Percentiles rank a stretch among this genome's conserved stretches.
Evolutionary conservation across 768 basidiomycete genomes (phyloP).

Genomic region (Lactarius sanguifluus): DNA sequence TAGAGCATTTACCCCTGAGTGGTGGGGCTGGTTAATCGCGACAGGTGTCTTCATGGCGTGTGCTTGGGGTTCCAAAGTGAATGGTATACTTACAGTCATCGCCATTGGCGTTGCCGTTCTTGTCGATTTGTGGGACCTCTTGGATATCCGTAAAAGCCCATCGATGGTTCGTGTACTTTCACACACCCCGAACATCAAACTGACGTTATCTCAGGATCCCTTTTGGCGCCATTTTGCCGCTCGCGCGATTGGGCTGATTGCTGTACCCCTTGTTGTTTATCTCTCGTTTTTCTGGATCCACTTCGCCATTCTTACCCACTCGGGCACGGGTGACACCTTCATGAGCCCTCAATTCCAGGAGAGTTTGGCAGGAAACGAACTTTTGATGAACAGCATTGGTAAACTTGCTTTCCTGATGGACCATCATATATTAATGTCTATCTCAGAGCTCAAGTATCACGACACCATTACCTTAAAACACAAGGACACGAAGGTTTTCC

Average conservation of each 20-base stretch:
- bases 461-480: conserved; percentile 87
- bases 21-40: conserved; percentile 93
- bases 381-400: conserved; percentile 92
- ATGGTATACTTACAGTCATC: conserved; percentile 87
- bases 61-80: conserved; percentile 97
- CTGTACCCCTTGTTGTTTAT: conserved; percentile 88
- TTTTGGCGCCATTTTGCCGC: conserved; percentile 89
- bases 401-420: conserved; percentile 29
- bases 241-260: conserved; percentile 78
- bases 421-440: conserved; percentile 7
- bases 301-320: conserved; percentile 81
- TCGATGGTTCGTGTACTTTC: conserved; percentile 52
- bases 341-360: conserved; percentile 99
- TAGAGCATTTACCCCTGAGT: conserved; percentile 84
- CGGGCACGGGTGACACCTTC: conserved; percentile 92
- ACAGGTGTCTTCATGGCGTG: conserved; percentile 95
- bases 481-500: conserved; percentile 88
- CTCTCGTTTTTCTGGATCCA: conserved; percentile 96
- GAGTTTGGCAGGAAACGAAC: conserved; percentile 87
- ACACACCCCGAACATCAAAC: background rate
- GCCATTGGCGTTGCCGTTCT: conserved; percentile 89
- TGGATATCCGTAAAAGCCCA: conserved; percentile 79
- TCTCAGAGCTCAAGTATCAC: conserved; percentile 86
- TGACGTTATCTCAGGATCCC: conserved; percentile 43
- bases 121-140: conserved; percentile 91